A percentile compares a stretch with the other conserved stretches of the same genome.
Conservation (phyloP, 2,329 filamentous ascomycete genomes). For the Didymosphaeria variabile region DNA sequence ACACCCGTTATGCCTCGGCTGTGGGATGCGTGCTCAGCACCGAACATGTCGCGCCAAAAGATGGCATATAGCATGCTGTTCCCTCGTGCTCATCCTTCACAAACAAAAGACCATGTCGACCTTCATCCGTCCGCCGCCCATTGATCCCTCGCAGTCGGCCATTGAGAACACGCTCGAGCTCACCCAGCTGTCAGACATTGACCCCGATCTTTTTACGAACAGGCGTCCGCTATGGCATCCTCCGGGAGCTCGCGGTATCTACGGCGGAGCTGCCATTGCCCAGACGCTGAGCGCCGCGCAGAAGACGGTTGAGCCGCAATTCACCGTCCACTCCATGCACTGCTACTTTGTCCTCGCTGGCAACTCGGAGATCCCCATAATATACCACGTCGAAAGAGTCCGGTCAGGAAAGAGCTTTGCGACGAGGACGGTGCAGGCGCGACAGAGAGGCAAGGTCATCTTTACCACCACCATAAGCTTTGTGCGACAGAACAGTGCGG, state of each 20-base stretch:
- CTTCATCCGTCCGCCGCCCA: conserved; percentile 77
- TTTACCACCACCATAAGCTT: conserved; percentile 97
- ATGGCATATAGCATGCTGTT: background rate
- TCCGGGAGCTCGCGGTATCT: conserved; percentile 89
- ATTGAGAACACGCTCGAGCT: conserved; percentile 93
- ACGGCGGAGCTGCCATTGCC: conserved; percentile 90
- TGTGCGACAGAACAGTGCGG: conserved; percentile 70
- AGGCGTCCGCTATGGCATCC: conserved; percentile 92
- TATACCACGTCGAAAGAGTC: conserved; percentile 95
- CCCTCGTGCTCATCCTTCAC: background rate
- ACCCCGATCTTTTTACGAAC: conserved; percentile 93
- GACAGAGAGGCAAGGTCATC: conserved; percentile 87
- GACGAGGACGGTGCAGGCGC: conserved; percentile 93
- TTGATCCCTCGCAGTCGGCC: conserved; percentile 75
- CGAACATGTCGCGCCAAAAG: background rate
- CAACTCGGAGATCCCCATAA: conserved; percentile 81
- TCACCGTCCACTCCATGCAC: conserved; percentile 94
- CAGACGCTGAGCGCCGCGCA: conserved; percentile 90
- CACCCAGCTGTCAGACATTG: conserved; percentile 78
- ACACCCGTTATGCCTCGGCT: conserved; percentile 16
- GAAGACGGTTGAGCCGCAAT: conserved; percentile 81
- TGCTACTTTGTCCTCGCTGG: conserved; percentile 98
- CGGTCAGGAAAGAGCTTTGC: conserved; percentile 89
- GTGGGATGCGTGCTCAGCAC: background rate
- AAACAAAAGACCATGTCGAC: conserved; percentile 56